phyloP scores from a whole-genome alignment of 2,329 filamentous ascomycete genomes.

The Rasamsonia emersonii region DNA sequence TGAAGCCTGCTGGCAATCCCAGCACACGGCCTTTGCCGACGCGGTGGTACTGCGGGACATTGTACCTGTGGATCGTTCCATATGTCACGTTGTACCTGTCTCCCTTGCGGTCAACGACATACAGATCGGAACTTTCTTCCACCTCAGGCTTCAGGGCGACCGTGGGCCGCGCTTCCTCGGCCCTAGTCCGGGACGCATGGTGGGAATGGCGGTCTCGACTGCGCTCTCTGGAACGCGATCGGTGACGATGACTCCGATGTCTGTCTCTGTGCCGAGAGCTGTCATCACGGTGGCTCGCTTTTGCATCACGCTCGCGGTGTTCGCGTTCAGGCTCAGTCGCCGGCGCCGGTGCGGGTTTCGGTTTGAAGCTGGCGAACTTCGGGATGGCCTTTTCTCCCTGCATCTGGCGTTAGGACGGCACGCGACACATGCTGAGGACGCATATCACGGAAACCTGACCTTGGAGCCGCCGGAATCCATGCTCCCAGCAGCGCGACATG shows the following conservation, averaged over 20 bases:
- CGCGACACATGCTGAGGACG: no score
- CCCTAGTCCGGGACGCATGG: slow-evolving; percentile 8
- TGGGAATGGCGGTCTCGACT: slow-evolving; percentile 10
- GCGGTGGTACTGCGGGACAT: slow-evolving; percentile 62
- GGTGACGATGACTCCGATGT: slow-evolving; percentile 16
- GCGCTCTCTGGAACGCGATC: slow-evolving; percentile 16
- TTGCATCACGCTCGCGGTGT: slow-evolving; percentile 14
- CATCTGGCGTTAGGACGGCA: slow-evolving; percentile 5
- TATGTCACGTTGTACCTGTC: slow-evolving; percentile 69
- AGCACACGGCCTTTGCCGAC: slow-evolving; percentile 61
- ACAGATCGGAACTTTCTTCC: slow-evolving; percentile 32
- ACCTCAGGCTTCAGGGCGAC: slow-evolving; percentile 9
- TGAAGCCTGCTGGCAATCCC: slow-evolving; percentile 51
- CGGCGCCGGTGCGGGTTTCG: slow-evolving; percentile 28
- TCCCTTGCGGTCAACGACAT: slow-evolving; percentile 62
- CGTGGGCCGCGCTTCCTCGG: slow-evolving; percentile 7
- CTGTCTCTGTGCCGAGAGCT: slow-evolving; percentile 15
- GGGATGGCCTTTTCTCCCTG: slow-evolving; percentile 45
- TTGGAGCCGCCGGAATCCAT: slow-evolving; percentile 29
- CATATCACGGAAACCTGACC: no score
- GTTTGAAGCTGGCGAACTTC: slow-evolving; percentile 68
- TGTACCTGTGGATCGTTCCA: slow-evolving; percentile 62
- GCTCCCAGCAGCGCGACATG: no score
- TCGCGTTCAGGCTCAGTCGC: slow-evolving; percentile 14
- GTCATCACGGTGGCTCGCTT: slow-evolving; percentile 13